These are phyloP conservation scores for Neonothopanus nambi DNA, from an alignment of 1,284 basidiomycete genomes.

Conservation along the genomic window DNA sequence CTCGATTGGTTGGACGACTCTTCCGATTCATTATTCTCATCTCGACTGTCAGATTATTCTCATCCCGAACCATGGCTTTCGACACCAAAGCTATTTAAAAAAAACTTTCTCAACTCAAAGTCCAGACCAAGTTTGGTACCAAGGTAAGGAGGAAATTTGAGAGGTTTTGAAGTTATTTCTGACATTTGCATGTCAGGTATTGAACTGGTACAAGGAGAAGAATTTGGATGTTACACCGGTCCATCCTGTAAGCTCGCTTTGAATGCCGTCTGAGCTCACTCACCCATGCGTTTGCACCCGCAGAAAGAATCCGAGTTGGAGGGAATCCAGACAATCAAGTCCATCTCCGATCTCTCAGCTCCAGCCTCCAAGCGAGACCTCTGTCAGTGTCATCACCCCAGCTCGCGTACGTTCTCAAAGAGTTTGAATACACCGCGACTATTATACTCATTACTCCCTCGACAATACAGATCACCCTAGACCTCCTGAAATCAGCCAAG, in stretches of 20 bases:
- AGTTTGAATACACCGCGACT: conserved; percentile 1
- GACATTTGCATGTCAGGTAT: conserved; percentile 43
- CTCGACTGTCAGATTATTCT: no score
- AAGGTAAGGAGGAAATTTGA: conserved; percentile 64
- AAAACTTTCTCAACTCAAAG: conserved; percentile 60
- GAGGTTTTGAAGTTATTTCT: conserved; percentile 3
- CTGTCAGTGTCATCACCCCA: conserved; percentile 79
- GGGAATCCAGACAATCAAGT: conserved; percentile 52
- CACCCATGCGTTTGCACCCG: conserved; percentile 8
- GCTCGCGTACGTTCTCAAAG: conserved; percentile 57
- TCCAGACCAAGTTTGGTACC: conserved; percentile 70
- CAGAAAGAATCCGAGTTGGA: conserved; percentile 71
- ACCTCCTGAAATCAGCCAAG: conserved; percentile 64
- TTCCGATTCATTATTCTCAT: no score
- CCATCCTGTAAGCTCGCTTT: conserved; percentile 51
- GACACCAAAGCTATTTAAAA: conserved; percentile 39
- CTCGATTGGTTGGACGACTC: no score
- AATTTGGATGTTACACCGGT: conserved; percentile 67
- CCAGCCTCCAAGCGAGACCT: conserved; percentile 73
- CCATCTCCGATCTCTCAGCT: conserved; percentile 58
- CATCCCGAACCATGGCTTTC: no score
- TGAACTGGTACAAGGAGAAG: conserved; percentile 74
- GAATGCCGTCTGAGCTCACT: not conserved
- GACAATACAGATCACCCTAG: conserved; percentile 62
- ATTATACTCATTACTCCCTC: not conserved